Evolutionary conservation across 129 eudicot genomes (phyloP), one percentile per base, ranked within the genome.

Genomic region (Dittrichia graveolens): DNA sequence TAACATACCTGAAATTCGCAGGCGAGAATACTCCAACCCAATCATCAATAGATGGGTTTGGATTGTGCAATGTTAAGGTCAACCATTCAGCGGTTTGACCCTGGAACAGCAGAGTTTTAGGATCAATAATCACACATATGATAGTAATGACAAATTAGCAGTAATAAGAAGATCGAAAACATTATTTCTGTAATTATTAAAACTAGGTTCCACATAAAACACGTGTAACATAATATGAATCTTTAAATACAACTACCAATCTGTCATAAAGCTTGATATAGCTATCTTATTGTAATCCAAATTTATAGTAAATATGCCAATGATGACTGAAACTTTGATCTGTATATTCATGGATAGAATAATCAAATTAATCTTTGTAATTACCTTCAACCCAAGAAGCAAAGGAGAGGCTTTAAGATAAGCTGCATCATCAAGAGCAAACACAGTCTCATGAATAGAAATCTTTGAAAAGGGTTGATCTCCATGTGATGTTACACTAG

Each of bases 11-110:
- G 82, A 89, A 89, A 81, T 87, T 87, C 8, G 95, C 96, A 16
- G 96, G 98, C 47, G 98, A 93, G 79, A 93, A 93, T 61, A 93
- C 98, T 16, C 96, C 96, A 78, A 93, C 79, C 98, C 98, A 93
- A 63, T 93, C 95, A 69, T 89, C 83, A 68, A 46, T 41, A 5
- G 90, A 78, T 12, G 96, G 98, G 37, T 72, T 89, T 44, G 92
- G 84, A 75, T 47, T 67, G 77, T 64, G 71, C 53, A 79, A 85
- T 56, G 91, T 85, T 55, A 93, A 53, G 38, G 81, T 85, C 75
- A 89, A 69, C 95, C 95, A 89, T 76, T 87, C 98, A 67, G 80
- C 57, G 41, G 82, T 87, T 74, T 81, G 69, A 5, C 82, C 96
- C 98, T 89, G 61, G 9, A 79, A 59, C 43, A 11, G 15, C 38